phyloP scores from a whole-genome alignment of 768 basidiomycete genomes.

The Daedaleopsis nitida region DNA sequence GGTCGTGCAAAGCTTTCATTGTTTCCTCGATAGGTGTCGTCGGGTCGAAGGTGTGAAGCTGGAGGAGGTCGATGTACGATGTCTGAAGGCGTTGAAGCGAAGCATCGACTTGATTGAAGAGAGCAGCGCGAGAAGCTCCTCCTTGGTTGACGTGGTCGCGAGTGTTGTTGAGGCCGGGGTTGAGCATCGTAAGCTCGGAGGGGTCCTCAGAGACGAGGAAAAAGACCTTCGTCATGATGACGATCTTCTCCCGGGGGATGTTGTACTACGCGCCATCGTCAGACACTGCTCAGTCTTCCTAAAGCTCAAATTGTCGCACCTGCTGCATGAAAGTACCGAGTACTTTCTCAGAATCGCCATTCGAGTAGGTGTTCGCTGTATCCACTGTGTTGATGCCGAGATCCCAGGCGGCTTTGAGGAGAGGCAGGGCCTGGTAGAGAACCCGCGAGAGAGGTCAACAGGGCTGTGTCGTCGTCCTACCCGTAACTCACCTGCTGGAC shows the following conservation, averaged over 20 bases:
- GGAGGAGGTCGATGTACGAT: conserved; percentile 42
- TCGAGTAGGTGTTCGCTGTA: conserved; percentile 39
- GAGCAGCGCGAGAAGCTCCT: conserved; percentile 46
- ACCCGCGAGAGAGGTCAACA: too few species aligned
- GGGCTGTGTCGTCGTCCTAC: too few species aligned
- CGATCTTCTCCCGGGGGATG: conserved; percentile 29
- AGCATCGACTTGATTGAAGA: conserved; percentile 35
- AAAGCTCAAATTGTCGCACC: too few species aligned
- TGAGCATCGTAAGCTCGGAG: background rate
- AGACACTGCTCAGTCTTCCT: too few species aligned
- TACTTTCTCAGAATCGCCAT: conserved; percentile 40
- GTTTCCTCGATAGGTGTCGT: conserved; percentile 43
- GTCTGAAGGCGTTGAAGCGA: conserved; percentile 40
- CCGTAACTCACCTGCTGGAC: too few species aligned
- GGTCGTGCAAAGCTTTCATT: conserved; percentile 53
- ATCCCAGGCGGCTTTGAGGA: conserved; percentile 35
- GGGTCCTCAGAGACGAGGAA: conserved; percentile 20
- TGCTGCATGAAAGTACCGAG: conserved; percentile 45
- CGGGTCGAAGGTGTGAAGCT: conserved; percentile 46
- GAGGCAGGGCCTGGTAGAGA: conserved; percentile 6
- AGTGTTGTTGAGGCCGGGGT: conserved; percentile 10
- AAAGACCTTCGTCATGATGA: conserved; percentile 30
- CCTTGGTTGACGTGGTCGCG: conserved; percentile 46
- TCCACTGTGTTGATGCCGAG: conserved; percentile 31
- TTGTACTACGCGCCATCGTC: conserved; percentile 13